Conservation (phyloP, 768 basidiomycete species). For the Pleurotus ostreatus region DNA sequence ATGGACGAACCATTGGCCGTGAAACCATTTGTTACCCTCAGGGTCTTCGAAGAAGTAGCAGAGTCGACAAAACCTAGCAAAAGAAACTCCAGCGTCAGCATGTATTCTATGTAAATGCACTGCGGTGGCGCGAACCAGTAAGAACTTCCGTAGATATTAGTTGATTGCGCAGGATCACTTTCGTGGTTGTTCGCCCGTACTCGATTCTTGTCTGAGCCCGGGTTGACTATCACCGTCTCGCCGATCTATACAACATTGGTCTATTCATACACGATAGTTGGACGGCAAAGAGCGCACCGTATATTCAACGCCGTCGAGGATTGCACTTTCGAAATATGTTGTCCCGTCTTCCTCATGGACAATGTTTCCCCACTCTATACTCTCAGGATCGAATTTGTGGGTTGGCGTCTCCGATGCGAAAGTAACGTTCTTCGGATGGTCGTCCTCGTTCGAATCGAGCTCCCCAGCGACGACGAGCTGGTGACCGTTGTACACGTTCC, state of each 20-base stretch:
- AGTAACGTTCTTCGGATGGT: conserved; percentile 22
- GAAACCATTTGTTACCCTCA: conserved; percentile 44
- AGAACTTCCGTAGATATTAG: conserved; percentile 52
- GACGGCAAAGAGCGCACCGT: conserved; percentile 27
- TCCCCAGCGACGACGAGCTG: conserved; percentile 35
- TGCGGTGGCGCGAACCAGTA: conserved; percentile 49
- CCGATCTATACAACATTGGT: conserved; percentile 55
- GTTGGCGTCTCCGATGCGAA: conserved; percentile 21
- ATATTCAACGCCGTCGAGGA: conserved; percentile 57
- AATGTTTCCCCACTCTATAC: conserved; percentile 28
- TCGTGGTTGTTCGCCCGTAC: conserved; percentile 36
- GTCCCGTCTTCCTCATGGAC: conserved; percentile 11
- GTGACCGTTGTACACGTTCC: conserved; percentile 39
- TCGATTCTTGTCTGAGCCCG: conserved; percentile 45
- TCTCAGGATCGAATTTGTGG: conserved; percentile 31
- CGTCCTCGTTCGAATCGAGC: conserved; percentile 17
- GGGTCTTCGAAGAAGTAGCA: conserved; percentile 52
- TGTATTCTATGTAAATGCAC: background rate
- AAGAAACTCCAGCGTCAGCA: background rate
- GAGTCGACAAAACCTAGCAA: conserved; percentile 65
- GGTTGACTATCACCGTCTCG: conserved; percentile 60
- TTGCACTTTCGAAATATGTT: conserved; percentile 40
- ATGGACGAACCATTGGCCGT: conserved; percentile 71
- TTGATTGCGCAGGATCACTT: conserved; percentile 37
- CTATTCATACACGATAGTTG: background rate